phyloP scores from a whole-genome alignment of 1,139 yeast genomes.

The Scheffersomyces quercinus region DNA sequence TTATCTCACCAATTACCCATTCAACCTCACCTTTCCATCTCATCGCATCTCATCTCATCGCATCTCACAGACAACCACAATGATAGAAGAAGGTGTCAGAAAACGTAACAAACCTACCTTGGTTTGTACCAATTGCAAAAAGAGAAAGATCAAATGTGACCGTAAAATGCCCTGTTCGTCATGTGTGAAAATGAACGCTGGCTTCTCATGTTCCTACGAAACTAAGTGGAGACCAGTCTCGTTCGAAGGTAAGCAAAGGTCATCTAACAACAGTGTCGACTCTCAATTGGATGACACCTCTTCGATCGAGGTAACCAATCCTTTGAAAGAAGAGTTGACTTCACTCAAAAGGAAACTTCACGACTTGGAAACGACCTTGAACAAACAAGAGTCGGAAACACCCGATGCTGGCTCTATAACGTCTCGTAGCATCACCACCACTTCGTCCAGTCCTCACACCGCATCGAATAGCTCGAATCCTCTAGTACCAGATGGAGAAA shows the following conservation, averaged over 20 bases:
- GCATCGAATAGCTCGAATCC: slow-evolving; percentile 1
- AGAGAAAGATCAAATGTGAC: slow-evolving; percentile 32
- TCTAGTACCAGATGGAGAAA: slow-evolving; percentile 9
- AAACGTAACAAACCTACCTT: slow-evolving; percentile 30
- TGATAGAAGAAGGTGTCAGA: slow-evolving; percentile 21
- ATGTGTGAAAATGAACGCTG: slow-evolving; percentile 23
- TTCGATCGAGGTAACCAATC: not conserved
- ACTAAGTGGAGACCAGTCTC: slow-evolving; percentile 13
- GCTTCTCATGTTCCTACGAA: slow-evolving; percentile 18
- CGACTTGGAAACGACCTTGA: slow-evolving; percentile 9
- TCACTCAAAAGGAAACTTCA: slow-evolving; percentile 8
- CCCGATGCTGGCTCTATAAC: not conserved
- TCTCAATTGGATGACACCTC: not conserved
- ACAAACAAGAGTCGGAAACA: not conserved
- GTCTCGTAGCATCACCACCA: not conserved
- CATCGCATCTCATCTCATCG: no score
- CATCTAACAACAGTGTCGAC: not conserved
- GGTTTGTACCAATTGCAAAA: slow-evolving; percentile 29
- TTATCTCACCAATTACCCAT: no score
- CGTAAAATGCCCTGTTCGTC: slow-evolving; percentile 27
- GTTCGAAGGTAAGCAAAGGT: not conserved
- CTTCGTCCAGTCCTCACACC: slow-evolving; percentile 1
- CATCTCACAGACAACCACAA: no score
- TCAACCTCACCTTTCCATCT: no score
- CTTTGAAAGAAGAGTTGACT: slow-evolving; percentile 8